Evolutionary conservation across 2,329 filamentous ascomycete species (phyloP).

Genomic region (Coleophoma cylindrospora): DNA sequence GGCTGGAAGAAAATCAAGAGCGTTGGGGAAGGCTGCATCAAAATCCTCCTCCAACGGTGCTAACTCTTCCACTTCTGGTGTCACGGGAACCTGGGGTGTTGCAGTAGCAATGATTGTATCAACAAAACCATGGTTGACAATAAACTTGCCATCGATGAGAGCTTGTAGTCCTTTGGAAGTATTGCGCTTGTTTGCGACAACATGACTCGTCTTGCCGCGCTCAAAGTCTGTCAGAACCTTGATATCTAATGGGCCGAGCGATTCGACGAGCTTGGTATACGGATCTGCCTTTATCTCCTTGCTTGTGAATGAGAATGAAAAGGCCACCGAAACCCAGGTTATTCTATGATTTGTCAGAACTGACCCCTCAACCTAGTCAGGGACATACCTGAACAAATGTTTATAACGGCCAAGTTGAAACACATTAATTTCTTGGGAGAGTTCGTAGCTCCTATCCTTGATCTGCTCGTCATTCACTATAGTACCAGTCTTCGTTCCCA

Average conservation of each 20-base stretch:
- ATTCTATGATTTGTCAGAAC: slow-evolving; percentile 43
- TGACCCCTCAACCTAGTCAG: not conserved
- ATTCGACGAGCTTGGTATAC: slow-evolving; percentile 53
- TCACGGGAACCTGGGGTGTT: slow-evolving; percentile 43
- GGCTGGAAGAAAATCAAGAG: slow-evolving; percentile 66
- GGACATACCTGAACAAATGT: slow-evolving; percentile 50
- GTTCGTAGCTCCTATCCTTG: slow-evolving; percentile 51
- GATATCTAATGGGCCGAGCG: slow-evolving; percentile 80
- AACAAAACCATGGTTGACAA: slow-evolving; percentile 70
- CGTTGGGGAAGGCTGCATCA: slow-evolving; percentile 70
- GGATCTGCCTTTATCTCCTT: slow-evolving; percentile 66
- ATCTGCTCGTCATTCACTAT: slow-evolving; percentile 68
- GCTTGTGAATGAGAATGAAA: slow-evolving; percentile 73
- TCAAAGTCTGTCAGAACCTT: slow-evolving; percentile 76
- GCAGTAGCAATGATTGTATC: slow-evolving; percentile 61
- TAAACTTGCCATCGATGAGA: slow-evolving; percentile 71
- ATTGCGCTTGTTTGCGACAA: slow-evolving; percentile 85
- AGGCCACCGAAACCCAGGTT: slow-evolving; percentile 73
- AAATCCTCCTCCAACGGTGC: slow-evolving; percentile 75
- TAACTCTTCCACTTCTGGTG: slow-evolving; percentile 11
- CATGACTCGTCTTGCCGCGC: slow-evolving; percentile 70
- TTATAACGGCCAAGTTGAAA: slow-evolving; percentile 70
- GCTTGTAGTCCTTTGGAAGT: slow-evolving; percentile 83
- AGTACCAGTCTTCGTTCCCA: slow-evolving; percentile 81
- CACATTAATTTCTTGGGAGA: slow-evolving; percentile 54